A percentile compares a stretch with the other conserved stretches of the same genome.
Evolutionary conservation across 2,329 filamentous ascomycete genomes (phyloP).

Genomic region (Pseudogymnoascus sp.): DNA sequence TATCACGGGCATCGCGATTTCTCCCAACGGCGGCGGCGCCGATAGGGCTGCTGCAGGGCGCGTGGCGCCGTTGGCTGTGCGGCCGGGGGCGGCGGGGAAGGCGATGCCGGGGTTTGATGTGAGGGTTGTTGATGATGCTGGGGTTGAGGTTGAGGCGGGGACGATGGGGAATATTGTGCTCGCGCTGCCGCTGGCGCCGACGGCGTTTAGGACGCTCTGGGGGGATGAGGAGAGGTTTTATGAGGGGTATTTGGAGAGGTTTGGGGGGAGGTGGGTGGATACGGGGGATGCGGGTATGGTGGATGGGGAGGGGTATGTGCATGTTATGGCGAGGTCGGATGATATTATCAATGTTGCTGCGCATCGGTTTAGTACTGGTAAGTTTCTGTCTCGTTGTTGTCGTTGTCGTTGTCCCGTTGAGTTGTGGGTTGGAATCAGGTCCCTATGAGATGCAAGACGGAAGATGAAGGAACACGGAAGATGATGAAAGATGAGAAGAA

Average conservation of each 20-base stretch:
- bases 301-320: constrained; percentile 61
- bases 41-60: constrained; percentile 29
- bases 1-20: constrained; percentile 56
- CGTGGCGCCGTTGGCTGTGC: constrained; percentile 50
- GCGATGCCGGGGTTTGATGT: constrained; percentile 89
- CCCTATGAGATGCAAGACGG: background rate
- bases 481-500: no score
- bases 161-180: constrained; percentile 90
- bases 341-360: constrained; percentile 96
- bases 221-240: constrained; percentile 80
- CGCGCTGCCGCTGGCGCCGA: constrained; percentile 71
- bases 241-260: constrained; percentile 73
- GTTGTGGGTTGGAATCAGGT: background rate
- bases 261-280: constrained; percentile 75
- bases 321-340: constrained; percentile 58
- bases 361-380: constrained; percentile 80
- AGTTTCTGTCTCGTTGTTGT: constrained; percentile 21
- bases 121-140: constrained; percentile 71
- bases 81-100: constrained; percentile 81
- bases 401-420: background rate
- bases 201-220: constrained; percentile 80
- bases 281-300: constrained; percentile 87
- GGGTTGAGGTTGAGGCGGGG: constrained; percentile 59
- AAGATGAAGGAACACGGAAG: no score
- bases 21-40: constrained; percentile 51